Evolutionary conservation across 805 yeast species (phyloP), one percentile per base, ranked within the genome.

Genomic region (Komagataella mondaviorum): DNA sequence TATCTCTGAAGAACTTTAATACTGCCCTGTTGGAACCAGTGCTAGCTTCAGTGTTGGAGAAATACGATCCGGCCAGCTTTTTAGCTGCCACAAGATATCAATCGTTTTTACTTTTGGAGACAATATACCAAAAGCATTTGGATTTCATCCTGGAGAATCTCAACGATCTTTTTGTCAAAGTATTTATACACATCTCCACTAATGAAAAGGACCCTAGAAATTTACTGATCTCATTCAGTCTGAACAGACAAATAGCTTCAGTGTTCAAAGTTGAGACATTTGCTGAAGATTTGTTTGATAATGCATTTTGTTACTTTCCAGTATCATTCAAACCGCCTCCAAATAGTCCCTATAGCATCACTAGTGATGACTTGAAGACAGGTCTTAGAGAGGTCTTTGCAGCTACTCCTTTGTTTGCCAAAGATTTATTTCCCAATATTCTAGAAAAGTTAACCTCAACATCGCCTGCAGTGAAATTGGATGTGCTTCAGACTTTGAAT

Each of bases 181-280:
- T 84, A 0, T 90, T 85, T 56, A 61, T 87, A 43, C 79, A 80
- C 52, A 61, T 88, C 24, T 86, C 95, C 2, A 71, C 79, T 14
- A 95, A 95, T 44, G 99, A 93, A 61, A 95, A 93, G 59, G 99
- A 93, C 65, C 99, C 99, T 3, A 75, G 85, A 54, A 93, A 95
- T 65, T 70, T 93, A 55, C 62, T 93, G 58, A 54, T 76, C 1
- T 85, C 95, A 1, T 87, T 91, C 58, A 63, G 70, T 4, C 60
- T 88, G 47, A 79, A 82, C 56, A 56, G 63, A 10, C 46, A 51
- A 4, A 75, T 90, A 12, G 71, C 80, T 17, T 53, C 60, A 18
- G 58, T 57, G 3, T 68, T 80, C 23, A 66, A 70, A 2, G 70
- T 78, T 49, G 56, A 65, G 46, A 63, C 65, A n/a, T 68, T 63